phyloP scores from a whole-genome alignment of 805 yeast species.

The Phaffomyces opuntiae region DNA sequence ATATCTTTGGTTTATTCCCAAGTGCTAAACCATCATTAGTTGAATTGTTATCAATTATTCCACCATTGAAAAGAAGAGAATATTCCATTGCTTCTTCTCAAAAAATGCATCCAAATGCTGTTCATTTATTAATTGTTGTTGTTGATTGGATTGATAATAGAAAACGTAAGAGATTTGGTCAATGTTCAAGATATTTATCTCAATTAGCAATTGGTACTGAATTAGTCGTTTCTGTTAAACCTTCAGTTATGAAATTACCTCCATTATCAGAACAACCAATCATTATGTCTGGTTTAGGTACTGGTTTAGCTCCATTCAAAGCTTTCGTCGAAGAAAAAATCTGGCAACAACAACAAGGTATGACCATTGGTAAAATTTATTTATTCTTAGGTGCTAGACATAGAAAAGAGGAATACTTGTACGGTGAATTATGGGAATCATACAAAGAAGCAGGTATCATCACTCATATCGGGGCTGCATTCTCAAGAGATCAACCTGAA shows the following conservation, averaged over 20 bases:
- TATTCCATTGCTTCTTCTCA: conserved; percentile 97
- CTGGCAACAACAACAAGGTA: conserved; percentile 87
- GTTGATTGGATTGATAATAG: conserved; percentile 90
- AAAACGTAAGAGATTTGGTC: conserved; percentile 87
- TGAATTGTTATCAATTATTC: conserved; percentile 64
- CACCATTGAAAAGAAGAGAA: conserved; percentile 93
- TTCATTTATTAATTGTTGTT: conserved; percentile 87
- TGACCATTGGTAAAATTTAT: conserved; percentile 82
- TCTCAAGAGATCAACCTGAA: conserved; percentile 93
- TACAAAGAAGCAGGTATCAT: conserved; percentile 85
- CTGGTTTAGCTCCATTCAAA: conserved; percentile 97
- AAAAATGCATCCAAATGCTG: conserved; percentile 82
- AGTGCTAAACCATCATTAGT: conserved; percentile 73
- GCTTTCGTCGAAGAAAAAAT: conserved; percentile 93
- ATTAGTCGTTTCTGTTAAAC: conserved; percentile 89
- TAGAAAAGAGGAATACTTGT: conserved; percentile 87
- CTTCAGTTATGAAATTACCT: conserved; percentile 95
- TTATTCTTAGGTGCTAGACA: conserved; percentile 92
- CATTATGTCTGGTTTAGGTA: conserved; percentile 95
- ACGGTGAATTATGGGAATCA: conserved; percentile 97
- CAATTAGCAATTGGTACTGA: conserved; percentile 76
- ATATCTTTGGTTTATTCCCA: conserved; percentile 69
- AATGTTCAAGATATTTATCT: conserved; percentile 85
- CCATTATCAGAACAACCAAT: conserved; percentile 82
- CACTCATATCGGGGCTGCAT: conserved; percentile 95